phyloP scores from a whole-genome alignment of 441 rosid genomes.

The Pelargonium myrrhifolium region DNA sequence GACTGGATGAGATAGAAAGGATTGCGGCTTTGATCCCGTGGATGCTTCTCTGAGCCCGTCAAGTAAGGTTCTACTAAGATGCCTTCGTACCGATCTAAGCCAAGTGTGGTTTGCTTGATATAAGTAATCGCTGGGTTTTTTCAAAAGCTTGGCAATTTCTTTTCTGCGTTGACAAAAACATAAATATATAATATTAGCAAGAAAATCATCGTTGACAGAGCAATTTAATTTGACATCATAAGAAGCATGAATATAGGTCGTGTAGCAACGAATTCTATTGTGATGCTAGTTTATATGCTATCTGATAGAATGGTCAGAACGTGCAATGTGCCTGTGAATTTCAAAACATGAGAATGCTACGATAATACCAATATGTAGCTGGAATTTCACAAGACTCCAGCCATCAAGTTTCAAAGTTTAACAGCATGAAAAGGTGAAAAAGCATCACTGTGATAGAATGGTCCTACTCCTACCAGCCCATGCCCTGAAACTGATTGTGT shows the following conservation, averaged over 20 bases:
- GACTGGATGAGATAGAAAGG: conserved; percentile 74
- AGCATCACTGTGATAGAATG: too few species aligned
- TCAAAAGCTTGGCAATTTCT: conserved; percentile 55
- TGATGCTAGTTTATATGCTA: neutral
- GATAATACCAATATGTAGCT: too few species aligned
- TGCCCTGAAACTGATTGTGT: neutral
- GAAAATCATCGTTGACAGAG: neutral
- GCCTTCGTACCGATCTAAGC: conserved; percentile 63
- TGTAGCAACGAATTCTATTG: neutral
- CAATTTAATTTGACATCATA: neutral
- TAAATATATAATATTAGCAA: neutral
- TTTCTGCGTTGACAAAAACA: conserved; percentile 37
- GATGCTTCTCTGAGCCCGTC: conserved; percentile 61
- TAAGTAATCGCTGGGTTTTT: conserved; percentile 53
- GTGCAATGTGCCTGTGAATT: too few species aligned
- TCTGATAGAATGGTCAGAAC: too few species aligned
- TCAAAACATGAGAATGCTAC: too few species aligned
- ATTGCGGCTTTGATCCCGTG: conserved; percentile 39
- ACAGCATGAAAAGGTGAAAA: too few species aligned
- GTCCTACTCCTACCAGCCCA: too few species aligned
- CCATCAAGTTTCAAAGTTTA: too few species aligned
- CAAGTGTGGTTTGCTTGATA: conserved; percentile 80
- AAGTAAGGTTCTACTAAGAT: conserved; percentile 56
- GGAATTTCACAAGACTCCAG: too few species aligned
- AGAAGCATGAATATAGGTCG: neutral